phyloP scores from a whole-genome alignment of 345 rosid species.

The Lepidium sativum region DNA sequence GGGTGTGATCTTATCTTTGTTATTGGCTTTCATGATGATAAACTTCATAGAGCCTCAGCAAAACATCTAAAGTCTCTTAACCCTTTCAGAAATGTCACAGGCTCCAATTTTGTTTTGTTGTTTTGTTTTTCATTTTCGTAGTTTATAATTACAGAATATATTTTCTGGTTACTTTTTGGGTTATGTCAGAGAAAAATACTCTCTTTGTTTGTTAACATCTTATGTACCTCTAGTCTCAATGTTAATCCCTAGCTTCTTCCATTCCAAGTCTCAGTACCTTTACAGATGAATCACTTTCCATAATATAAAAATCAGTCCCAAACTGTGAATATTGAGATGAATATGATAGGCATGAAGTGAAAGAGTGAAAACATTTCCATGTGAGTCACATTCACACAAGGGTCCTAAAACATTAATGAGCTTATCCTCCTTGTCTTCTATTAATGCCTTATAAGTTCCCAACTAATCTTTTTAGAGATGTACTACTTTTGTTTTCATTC shows the following conservation, averaged over 20 bases:
- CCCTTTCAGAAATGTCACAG: constrained; percentile 9
- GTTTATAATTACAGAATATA: background rate
- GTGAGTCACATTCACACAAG: constrained; percentile 22
- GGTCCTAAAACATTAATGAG: constrained; percentile 24
- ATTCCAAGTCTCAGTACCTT: background rate
- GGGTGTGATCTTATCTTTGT: constrained; percentile 33
- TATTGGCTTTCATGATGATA: constrained; percentile 20
- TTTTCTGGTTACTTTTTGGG: background rate
- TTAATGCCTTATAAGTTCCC: constrained; percentile 14
- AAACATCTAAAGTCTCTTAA: constrained; percentile 4
- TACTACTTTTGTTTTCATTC: background rate
- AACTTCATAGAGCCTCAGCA: constrained; percentile 22
- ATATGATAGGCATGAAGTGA: constrained; percentile 4
- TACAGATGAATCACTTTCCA: background rate
- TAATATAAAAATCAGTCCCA: background rate
- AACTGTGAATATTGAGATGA: background rate
- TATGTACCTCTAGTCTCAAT: background rate
- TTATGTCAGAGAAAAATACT: background rate
- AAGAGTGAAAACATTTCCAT: constrained; percentile 11
- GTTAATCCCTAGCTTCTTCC: background rate
- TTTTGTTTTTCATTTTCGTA: background rate
- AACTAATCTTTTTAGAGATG: constrained; percentile 1
- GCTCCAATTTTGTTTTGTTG: constrained; percentile 12
- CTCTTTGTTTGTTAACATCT: background rate
- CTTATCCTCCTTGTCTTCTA: constrained; percentile 15